Conservation (phyloP, 2,329 filamentous ascomycete species). For the Eutypa lata region DNA sequence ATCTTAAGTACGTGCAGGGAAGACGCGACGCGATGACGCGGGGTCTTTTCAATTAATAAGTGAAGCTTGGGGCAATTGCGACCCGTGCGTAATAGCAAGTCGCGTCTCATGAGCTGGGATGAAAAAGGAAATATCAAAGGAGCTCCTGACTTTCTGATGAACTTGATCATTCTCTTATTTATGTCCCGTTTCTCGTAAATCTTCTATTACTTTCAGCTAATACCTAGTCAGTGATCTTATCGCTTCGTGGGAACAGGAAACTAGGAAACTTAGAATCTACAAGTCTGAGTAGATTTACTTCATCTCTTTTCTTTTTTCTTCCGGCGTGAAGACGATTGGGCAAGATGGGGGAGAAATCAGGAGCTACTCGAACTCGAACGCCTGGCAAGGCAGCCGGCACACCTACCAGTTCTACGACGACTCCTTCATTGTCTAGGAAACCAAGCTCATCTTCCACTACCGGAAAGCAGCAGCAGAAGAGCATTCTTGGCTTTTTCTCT, state of each 20-base stretch:
- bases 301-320: too few relatives aligned
- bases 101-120: neutral
- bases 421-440: conserved; percentile 41
- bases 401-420: conserved; percentile 7
- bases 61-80: neutral
- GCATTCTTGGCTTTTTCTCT: conserved; percentile 78
- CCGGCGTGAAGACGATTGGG: too few relatives aligned
- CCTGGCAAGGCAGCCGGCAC: conserved; percentile 22
- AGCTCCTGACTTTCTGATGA: too few relatives aligned
- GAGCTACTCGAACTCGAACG: conserved; percentile 11
- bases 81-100: neutral
- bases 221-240: too few relatives aligned
- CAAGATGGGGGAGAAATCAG: conserved; percentile 22
- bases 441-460: conserved; percentile 43
- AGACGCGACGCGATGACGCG: neutral
- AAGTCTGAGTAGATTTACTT: too few relatives aligned
- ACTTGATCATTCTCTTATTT: too few relatives aligned
- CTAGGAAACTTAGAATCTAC: too few relatives aligned
- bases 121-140: neutral
- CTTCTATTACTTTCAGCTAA: too few relatives aligned
- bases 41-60: neutral
- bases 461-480: conserved; percentile 60
- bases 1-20: neutral
- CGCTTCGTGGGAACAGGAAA: too few relatives aligned
- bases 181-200: too few relatives aligned